phyloP scores from a whole-genome alignment of 2,329 filamentous ascomycete genomes.

The Nectriaceae sp. region DNA sequence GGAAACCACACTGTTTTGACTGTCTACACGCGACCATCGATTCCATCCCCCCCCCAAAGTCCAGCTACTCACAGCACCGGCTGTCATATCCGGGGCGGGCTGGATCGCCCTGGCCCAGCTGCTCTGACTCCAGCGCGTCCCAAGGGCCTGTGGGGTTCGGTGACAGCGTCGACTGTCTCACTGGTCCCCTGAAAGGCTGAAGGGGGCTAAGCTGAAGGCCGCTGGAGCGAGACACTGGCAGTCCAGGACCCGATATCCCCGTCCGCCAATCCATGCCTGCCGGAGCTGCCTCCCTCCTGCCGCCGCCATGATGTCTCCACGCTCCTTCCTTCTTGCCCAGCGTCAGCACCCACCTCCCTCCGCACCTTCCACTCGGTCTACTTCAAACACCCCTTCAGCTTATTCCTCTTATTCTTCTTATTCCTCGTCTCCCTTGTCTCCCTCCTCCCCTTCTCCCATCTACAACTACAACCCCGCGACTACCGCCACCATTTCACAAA shows the following conservation, averaged over 20 bases:
- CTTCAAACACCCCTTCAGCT: background rate
- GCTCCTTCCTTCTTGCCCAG: constrained; percentile 29
- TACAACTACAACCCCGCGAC: constrained; percentile 15
- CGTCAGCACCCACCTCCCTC: constrained; percentile 12
- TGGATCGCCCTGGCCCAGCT: constrained; percentile 7
- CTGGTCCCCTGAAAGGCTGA: background rate
- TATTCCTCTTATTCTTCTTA: constrained; percentile 11
- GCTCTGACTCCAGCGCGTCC: background rate
- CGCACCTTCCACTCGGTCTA: constrained; percentile 10
- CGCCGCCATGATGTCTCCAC: constrained; percentile 31
- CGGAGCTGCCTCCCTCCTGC: constrained; percentile 7
- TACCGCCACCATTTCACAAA: constrained; percentile 18
- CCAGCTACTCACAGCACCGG: constrained; percentile 5
- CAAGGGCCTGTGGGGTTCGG: background rate
- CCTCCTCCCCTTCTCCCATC: constrained; percentile 17
- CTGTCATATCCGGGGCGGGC: constrained; percentile 23
- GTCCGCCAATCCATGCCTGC: background rate
- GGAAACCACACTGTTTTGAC: no score
- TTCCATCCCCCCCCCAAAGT: constrained; percentile 9
- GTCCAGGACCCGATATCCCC: background rate
- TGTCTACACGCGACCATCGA: constrained; percentile 25
- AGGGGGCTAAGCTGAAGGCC: background rate
- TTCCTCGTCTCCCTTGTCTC: constrained; percentile 17
- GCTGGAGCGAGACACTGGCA: background rate
- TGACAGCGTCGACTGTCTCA: no score